Evolutionary conservation across 2,329 filamentous ascomycete species (phyloP).

Genomic region (Aspergillus alliaceus): DNA sequence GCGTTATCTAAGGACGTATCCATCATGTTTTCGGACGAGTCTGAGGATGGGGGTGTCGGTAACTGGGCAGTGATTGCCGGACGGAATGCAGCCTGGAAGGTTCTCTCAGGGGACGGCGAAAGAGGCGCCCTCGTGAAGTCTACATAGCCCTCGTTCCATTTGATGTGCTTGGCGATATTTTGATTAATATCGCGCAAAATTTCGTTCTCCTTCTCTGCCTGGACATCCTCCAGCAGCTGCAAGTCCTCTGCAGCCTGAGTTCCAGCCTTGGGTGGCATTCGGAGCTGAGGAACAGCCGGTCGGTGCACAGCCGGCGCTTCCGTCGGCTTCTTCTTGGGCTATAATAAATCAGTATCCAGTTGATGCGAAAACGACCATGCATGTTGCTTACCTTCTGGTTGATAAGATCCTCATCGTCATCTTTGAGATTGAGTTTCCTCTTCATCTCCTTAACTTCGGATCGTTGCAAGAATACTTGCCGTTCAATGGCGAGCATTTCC

Average conservation of each 20-base stretch:
- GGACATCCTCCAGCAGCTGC: conserved; percentile 71
- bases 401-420: conserved; percentile 89
- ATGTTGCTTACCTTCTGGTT: conserved; percentile 75
- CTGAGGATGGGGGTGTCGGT: conserved; percentile 51
- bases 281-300: conserved; percentile 63
- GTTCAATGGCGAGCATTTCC: conserved; percentile 73
- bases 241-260: conserved; percentile 79
- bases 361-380: conserved; percentile 28
- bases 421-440: conserved; percentile 82
- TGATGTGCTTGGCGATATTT: conserved; percentile 82
- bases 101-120: conserved; percentile 70
- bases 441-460: conserved; percentile 83
- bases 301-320: conserved; percentile 63
- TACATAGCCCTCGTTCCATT: conserved; percentile 88
- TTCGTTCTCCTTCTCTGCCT: conserved; percentile 77
- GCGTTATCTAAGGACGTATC: conserved; percentile 37
- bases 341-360: conserved; percentile 44
- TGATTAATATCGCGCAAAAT: conserved; percentile 80
- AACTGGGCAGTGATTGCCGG: conserved; percentile 67
- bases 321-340: conserved; percentile 69
- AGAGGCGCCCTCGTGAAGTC: conserved; percentile 85
- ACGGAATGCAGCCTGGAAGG: conserved; percentile 64
- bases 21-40: conserved; percentile 46
- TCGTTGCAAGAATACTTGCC: conserved; percentile 79
- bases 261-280: conserved; percentile 69